phyloP scores from a whole-genome alignment of 2,329 filamentous ascomycete species.

The Neonectria coccinea region DNA sequence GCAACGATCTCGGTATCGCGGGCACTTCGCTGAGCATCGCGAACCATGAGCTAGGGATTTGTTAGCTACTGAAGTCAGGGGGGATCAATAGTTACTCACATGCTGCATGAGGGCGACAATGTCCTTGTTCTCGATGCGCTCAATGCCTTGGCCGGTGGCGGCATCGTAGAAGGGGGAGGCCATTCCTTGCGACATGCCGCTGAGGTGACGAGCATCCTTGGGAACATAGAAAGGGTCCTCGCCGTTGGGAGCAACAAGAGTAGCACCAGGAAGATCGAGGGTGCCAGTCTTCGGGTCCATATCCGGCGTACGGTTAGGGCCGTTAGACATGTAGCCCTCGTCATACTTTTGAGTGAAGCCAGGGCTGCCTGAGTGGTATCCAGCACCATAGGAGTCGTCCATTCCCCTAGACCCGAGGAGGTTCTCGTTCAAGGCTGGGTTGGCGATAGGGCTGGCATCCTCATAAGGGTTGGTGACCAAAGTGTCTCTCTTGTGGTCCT shows the following conservation, averaged over 20 bases:
- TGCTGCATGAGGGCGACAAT: constrained; percentile 99
- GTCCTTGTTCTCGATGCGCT: constrained; percentile 94
- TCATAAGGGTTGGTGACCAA: constrained; percentile 76
- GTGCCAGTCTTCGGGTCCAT: constrained; percentile 67
- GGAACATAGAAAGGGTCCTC: constrained; percentile 76
- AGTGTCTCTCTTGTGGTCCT: constrained; percentile 74
- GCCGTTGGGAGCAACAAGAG: constrained; percentile 57
- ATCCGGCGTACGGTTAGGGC: constrained; percentile 67
- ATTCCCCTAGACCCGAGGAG: constrained; percentile 58
- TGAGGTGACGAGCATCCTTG: constrained; percentile 74
- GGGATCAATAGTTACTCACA: constrained; percentile 58
- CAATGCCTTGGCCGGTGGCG: constrained; percentile 86
- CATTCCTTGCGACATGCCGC: constrained; percentile 93
- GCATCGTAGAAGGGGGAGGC: constrained; percentile 90
- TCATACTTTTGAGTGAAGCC: constrained; percentile 73
- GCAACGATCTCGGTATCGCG: constrained; percentile 96
- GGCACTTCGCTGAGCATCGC: constrained; percentile 95
- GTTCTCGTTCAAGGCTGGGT: constrained; percentile 63
- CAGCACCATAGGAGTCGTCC: constrained; percentile 55
- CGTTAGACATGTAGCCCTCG: constrained; percentile 91
- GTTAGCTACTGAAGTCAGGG: constrained; percentile 40
- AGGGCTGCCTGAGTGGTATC: constrained; percentile 67
- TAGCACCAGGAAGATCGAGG: constrained; percentile 63
- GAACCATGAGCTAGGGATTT: constrained; percentile 79
- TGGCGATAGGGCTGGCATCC: constrained; percentile 71